Percentiles rank a stretch among this genome's conserved stretches.
phyloP scores from a whole-genome alignment of 441 rosid species.

The Brassica hybrid region DNA sequence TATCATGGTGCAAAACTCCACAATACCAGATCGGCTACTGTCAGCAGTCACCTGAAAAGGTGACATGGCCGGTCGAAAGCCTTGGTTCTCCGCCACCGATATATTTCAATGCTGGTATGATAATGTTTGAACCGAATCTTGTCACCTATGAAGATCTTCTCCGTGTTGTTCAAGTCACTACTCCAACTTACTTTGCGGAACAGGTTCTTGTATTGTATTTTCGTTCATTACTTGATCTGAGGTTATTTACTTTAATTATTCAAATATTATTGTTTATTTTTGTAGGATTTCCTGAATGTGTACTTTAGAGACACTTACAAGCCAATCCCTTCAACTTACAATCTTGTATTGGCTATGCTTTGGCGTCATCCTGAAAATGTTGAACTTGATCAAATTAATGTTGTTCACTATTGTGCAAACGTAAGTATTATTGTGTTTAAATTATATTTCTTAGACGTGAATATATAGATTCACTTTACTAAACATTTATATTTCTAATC shows the following conservation, averaged over 20 bases:
- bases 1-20: not conserved
- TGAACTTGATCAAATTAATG: not conserved
- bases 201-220: not conserved
- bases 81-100: not conserved
- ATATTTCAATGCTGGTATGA: not conserved
- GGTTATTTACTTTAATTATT: not conserved
- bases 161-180: not conserved
- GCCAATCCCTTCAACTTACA: not conserved
- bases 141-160: not conserved
- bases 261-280: not conserved
- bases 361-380: slow-evolving; percentile 3
- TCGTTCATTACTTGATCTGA: not conserved
- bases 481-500: not conserved
- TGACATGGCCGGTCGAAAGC: slow-evolving; percentile 1
- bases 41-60: slow-evolving; percentile 1
- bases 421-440: not conserved
- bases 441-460: not conserved
- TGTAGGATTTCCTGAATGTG: not conserved
- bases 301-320: not conserved
- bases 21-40: not conserved
- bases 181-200: not conserved
- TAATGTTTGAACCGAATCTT: not conserved
- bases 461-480: not conserved
- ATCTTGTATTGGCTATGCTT: not conserved
- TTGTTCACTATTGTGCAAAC: not conserved